Evolutionary conservation across 2,329 filamentous ascomycete genomes (phyloP).

Genomic region (Magnaporthiopsis rhizophila): DNA sequence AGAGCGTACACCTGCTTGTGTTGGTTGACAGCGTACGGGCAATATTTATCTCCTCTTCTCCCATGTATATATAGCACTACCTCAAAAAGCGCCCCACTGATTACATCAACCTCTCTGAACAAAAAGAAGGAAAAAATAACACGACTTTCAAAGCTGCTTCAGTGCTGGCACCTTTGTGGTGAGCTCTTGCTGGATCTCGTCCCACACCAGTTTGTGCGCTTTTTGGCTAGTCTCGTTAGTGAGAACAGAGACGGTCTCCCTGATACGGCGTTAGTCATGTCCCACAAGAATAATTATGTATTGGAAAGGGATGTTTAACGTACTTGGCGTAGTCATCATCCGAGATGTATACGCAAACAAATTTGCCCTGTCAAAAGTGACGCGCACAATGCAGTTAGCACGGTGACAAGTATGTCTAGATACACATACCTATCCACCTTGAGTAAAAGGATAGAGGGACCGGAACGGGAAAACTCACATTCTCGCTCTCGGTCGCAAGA

Average conservation of each 20-base stretch:
- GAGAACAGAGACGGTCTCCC: constrained; percentile 4
- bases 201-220: constrained; percentile 10
- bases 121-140: not conserved
- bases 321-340: constrained; percentile 10
- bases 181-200: constrained; percentile 8
- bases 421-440: not conserved
- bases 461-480: constrained; percentile 3
- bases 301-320: not conserved
- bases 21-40: no score
- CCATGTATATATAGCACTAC: not conserved
- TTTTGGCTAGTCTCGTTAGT: constrained; percentile 5
- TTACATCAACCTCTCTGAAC: not conserved
- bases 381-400: not conserved
- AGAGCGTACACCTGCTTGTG: no score
- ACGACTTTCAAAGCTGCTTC: not conserved
- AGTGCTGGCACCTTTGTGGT: constrained; percentile 3
- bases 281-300: not conserved
- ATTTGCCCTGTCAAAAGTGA: constrained; percentile 7
- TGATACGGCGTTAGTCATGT: constrained; percentile 3
- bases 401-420: not conserved
- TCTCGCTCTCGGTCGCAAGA: constrained; percentile 6
- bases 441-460: not conserved
- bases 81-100: not conserved
- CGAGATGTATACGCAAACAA: constrained; percentile 7
- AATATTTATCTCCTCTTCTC: no score